These are phyloP conservation scores for Eimeria maxima DNA, from an alignment of 169 alveolate genomes.

Conservation along the genomic window DNA sequence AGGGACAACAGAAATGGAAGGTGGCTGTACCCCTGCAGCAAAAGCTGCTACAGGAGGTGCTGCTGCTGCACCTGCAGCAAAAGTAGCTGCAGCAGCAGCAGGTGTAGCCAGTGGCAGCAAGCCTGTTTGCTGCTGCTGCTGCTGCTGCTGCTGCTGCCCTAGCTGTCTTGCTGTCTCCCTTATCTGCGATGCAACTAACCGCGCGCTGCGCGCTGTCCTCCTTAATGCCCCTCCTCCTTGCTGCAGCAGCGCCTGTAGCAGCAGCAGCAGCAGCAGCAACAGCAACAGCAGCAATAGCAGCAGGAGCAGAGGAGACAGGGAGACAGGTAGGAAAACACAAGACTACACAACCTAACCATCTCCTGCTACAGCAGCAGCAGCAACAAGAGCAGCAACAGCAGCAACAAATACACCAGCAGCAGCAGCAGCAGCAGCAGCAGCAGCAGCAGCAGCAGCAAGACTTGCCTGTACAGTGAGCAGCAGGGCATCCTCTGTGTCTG, in stretches of 20 bases:
- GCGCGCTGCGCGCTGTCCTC: constrained; percentile 42
- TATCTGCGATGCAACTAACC: constrained; percentile 9
- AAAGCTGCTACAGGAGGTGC: neutral
- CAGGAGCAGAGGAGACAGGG: too few species aligned
- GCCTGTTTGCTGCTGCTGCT: constrained; percentile 18
- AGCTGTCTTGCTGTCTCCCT: neutral
- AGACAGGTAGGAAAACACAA: too few species aligned
- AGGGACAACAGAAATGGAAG: too few species aligned
- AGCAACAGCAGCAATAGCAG: neutral
- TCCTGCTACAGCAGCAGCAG: too few species aligned
- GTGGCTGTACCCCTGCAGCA: constrained; percentile 16
- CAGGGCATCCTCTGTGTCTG: constrained; percentile 56
- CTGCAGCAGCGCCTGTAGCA: neutral
- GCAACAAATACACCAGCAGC: neutral
- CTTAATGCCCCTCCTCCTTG: constrained; percentile 10
- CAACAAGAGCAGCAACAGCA: too few species aligned
- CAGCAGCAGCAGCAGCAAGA: constrained; percentile 26
- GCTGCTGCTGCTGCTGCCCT: neutral
- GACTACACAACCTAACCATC: too few species aligned
- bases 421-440: constrained; percentile 34
- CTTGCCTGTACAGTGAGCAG: constrained; percentile 39
- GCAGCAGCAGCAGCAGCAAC: constrained; percentile 34
- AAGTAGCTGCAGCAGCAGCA: constrained; percentile 34
- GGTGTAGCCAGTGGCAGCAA: constrained; percentile 10
- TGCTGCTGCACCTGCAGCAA: neutral